Base-by-base conservation (phyloP, 805 yeast species). In the Teunomyces funiuensis region DNA sequence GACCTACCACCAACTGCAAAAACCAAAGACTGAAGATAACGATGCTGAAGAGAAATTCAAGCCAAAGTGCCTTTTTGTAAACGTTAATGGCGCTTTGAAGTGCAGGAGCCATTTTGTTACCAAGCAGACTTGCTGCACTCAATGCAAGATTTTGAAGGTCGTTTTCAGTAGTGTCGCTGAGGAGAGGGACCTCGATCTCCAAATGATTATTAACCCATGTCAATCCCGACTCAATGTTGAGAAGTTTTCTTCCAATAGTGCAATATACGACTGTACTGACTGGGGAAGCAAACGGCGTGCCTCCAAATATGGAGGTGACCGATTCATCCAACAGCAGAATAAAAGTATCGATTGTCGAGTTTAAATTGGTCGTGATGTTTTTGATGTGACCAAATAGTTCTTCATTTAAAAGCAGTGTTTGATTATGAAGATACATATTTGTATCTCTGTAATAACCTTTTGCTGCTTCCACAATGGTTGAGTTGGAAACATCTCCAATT, bases 151-250 rank as follows among this genome's bases (percentile, higher is more conserved):
- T 28, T 5, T 28, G 33, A 8, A 45, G 22, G 14, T 42, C 37
- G 2, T 18, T 8, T n/a, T 40, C 38, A 6, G 44, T 9, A 9
- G 28, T n/a, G 4, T 27, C 17, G n/a, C 37, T 36, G 7, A 46
- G 27, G 2, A n/a, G 51, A 0, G 95, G 95, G 1, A 88, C 55
- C 0, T 65, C 49, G 2, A 89, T 61, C 11, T 78, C 69, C 2
- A 89, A 71, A 47, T 85, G 69, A 26, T 82, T 66, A 50, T 83
- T 71, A 1, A 89, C 65, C 97, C 97, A 93, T 2, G 82, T 75
- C 41, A 90, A 62, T 0, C 95, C 98, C 22, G 76, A 56, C 47
- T 85, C 85, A 2, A 88, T 67, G 16, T 74, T 70, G 10, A 70
- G 71, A 5, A 91, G 59, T 53, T 91, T 93, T 37, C 83, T 70